phyloP scores from a whole-genome alignment of 352 stramenopile species.

The Chrysophaeum taylorii region DNA sequence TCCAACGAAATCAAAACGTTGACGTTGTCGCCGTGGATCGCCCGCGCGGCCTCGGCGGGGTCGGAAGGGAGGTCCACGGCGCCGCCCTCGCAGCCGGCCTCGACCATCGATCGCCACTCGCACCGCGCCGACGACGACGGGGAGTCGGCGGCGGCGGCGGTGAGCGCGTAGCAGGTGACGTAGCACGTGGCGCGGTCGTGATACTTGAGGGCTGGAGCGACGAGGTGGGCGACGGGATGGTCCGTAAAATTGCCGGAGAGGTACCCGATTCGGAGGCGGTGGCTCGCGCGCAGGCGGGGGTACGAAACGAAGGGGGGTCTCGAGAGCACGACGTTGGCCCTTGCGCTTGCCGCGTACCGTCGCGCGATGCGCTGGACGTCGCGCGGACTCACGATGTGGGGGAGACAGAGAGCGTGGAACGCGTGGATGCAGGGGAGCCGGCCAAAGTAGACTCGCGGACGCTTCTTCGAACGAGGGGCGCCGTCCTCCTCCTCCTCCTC shows the following conservation, averaged over 20 bases:
- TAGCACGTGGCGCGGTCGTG: constrained; percentile 71
- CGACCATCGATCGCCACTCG: constrained; percentile 63
- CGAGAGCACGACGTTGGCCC: constrained; percentile 71
- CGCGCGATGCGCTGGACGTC: constrained; percentile 34
- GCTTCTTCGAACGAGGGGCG: too few relatives aligned
- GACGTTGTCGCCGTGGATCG: constrained; percentile 52
- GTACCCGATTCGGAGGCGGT: constrained; percentile 69
- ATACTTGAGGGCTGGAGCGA: constrained; percentile 75
- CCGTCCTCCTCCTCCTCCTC: too few relatives aligned
- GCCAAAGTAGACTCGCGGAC: too few relatives aligned
- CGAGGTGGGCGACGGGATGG: constrained; percentile 74
- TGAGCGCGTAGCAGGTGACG: constrained; percentile 74
- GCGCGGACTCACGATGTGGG: constrained; percentile 61
- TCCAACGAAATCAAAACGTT: constrained; percentile 82
- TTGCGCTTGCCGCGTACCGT: constrained; percentile 58
- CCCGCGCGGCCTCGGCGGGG: neutral
- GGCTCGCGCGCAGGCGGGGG: too few relatives aligned
- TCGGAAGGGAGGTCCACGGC: neutral
- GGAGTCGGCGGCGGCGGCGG: constrained; percentile 56
- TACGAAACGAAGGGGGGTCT: too few relatives aligned
- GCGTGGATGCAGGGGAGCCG: constrained; percentile 79
- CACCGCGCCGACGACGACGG: too few relatives aligned
- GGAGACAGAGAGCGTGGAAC: constrained; percentile 71
- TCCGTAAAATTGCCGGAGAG: constrained; percentile 78
- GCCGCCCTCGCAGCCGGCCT: constrained; percentile 69